These are phyloP conservation scores for Puccinia triticina DNA, from an alignment of 1,284 basidiomycete genomes.

Conservation along the genomic window DNA sequence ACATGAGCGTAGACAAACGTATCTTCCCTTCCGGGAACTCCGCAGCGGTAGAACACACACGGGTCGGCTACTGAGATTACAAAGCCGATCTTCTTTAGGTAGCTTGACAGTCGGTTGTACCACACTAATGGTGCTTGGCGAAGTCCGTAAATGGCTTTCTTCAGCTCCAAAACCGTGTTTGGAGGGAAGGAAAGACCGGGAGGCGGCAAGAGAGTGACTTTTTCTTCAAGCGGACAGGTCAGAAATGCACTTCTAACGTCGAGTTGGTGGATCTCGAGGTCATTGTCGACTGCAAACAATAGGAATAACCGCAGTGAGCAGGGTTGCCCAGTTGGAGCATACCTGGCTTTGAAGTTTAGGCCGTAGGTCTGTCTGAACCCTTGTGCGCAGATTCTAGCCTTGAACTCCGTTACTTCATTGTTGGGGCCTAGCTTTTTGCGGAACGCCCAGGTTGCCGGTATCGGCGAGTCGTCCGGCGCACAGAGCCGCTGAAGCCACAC, in stretches of 20 bases:
- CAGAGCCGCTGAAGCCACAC: too few species aligned
- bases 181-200: background rate
- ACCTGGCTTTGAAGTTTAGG: background rate
- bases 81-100: background rate
- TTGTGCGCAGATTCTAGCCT: background rate
- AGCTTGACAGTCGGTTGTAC: background rate
- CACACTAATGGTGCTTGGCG: too few species aligned
- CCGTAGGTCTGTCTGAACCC: background rate
- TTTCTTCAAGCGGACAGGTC: background rate
- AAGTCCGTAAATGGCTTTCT: slow-evolving; percentile 16
- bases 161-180: background rate
- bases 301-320: background rate
- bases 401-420: background rate
- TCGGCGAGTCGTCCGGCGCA: background rate
- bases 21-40: background rate
- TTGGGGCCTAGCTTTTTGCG: background rate
- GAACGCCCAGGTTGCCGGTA: background rate
- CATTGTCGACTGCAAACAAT: background rate
- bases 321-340: slow-evolving; percentile 1
- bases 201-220: background rate
- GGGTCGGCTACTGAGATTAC: background rate
- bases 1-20: slow-evolving; percentile 13
- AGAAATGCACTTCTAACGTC: background rate
- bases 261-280: background rate
- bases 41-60: background rate